Conservation (phyloP, 228 moss, liverwort and hornwort species). For the Sphagnum fallax region DNA sequence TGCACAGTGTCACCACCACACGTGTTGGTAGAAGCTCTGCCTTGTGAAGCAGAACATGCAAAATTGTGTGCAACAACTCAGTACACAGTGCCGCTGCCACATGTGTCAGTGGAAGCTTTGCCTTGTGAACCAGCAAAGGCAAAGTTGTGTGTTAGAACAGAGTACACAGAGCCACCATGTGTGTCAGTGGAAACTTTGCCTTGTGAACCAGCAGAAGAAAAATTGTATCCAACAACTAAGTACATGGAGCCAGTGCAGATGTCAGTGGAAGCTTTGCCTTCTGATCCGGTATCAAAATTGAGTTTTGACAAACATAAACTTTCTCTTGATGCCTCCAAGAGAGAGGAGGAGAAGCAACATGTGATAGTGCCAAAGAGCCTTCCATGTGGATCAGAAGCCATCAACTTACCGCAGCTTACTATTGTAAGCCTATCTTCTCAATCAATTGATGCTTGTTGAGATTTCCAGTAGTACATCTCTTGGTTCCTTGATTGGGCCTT, state of each 20-base stretch:
- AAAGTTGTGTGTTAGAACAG: slow-evolving; percentile 3
- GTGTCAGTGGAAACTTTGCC: not conserved
- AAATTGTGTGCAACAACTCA: no score
- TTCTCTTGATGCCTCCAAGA: not conserved
- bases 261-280: no score
- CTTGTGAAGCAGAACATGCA: no score
- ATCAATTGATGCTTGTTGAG: slow-evolving; percentile 30
- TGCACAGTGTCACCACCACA: no score
- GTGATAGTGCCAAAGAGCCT: slow-evolving; percentile 5
- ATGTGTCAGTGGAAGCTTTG: no score
- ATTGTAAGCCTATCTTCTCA: slow-evolving; percentile 15
- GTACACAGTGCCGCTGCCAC: no score
- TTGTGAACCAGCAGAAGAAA: not conserved
- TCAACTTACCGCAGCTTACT: not conserved
- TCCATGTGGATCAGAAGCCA: slow-evolving; percentile 20
- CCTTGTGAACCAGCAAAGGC: no score
- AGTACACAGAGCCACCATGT: not conserved
- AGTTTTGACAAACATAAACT: slow-evolving; percentile 7
- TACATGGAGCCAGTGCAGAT: no score
- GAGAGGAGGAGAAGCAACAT: slow-evolving; percentile 6
- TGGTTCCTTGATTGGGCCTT: no score
- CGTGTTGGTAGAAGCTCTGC: no score
- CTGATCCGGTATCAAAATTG: no score
- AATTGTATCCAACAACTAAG: no score
- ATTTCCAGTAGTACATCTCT: not conserved